These are phyloP conservation scores for Nitzschia palea DNA, from an alignment of 108 stramenopile genomes.

Conservation along the genomic window DNA sequence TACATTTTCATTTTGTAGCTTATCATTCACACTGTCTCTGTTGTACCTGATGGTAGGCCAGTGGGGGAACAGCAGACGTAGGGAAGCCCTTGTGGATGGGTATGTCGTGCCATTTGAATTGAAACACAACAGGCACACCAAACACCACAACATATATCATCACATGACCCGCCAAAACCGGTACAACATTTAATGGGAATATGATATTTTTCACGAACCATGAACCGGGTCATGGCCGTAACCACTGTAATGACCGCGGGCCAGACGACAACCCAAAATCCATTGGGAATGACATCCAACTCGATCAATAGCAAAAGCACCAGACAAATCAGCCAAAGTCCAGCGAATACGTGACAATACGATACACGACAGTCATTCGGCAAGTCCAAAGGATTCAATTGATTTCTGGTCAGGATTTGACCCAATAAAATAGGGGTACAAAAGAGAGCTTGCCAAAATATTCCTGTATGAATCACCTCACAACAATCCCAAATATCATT, in stretches of 20 bases:
- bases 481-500: constrained; percentile 23
- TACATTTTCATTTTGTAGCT: too few relatives aligned
- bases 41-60: constrained; percentile 27
- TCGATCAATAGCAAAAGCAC: neutral
- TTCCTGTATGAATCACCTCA: constrained; percentile 1
- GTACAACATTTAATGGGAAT: constrained; percentile 30
- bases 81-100: constrained; percentile 32
- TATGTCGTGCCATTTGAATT: constrained; percentile 52
- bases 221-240: constrained; percentile 15
- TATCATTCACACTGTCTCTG: constrained; percentile 27
- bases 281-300: neutral
- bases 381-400: constrained; percentile 38
- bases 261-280: neutral
- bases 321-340: neutral
- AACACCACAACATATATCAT: constrained; percentile 43
- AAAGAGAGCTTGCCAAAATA: constrained; percentile 17
- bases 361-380: neutral
- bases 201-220: constrained; percentile 31
- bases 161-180: constrained; percentile 19
- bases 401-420: constrained; percentile 51
- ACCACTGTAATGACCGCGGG: constrained; percentile 3
- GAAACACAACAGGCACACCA: constrained; percentile 46
- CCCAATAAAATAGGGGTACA: constrained; percentile 29
- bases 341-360: constrained; percentile 10
- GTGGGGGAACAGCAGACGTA: constrained; percentile 30